These are phyloP conservation scores for Cladosporium sp. DNA, from an alignment of 2,329 filamentous ascomycete species.

Conservation along the genomic window DNA sequence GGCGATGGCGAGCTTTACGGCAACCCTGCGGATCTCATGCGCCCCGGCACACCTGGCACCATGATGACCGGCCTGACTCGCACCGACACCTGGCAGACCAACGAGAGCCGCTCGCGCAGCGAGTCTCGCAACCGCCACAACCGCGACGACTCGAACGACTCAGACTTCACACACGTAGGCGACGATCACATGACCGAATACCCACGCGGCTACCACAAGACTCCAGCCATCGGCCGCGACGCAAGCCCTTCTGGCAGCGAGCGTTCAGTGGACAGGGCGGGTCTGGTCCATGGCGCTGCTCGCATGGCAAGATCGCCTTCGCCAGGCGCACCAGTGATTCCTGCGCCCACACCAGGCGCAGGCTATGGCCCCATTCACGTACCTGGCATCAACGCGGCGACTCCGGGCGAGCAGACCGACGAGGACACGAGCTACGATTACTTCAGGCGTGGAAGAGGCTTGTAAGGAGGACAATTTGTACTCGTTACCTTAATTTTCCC, in stretches of 20 bases:
- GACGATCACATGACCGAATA: slow-evolving; percentile 38
- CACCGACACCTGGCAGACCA: slow-evolving; percentile 28
- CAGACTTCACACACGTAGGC: slow-evolving; percentile 25
- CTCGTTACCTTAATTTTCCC: background rate
- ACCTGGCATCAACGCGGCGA: slow-evolving; percentile 17
- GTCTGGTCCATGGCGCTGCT: slow-evolving; percentile 25
- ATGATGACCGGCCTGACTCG: slow-evolving; percentile 32
- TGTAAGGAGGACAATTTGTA: background rate
- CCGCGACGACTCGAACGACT: slow-evolving; percentile 20
- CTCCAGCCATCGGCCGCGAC: slow-evolving; percentile 39
- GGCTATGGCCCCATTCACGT: slow-evolving; percentile 27
- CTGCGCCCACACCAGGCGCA: slow-evolving; percentile 17
- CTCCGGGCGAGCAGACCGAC: slow-evolving; percentile 26
- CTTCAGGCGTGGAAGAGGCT: slow-evolving; percentile 29
- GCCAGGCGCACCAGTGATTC: slow-evolving; percentile 15
- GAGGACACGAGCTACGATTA: slow-evolving; percentile 39
- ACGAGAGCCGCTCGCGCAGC: slow-evolving; percentile 22
- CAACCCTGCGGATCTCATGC: slow-evolving; percentile 53
- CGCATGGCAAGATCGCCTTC: slow-evolving; percentile 26
- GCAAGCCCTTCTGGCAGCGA: slow-evolving; percentile 37
- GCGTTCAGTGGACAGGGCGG: slow-evolving; percentile 7
- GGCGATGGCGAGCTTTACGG: slow-evolving; percentile 60
- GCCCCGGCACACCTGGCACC: slow-evolving; percentile 60
- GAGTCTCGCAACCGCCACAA: slow-evolving; percentile 19
- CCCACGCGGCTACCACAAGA: slow-evolving; percentile 46